phyloP scores from a whole-genome alignment of 306 rosid species.

The Hippophae gyantsensis region DNA sequence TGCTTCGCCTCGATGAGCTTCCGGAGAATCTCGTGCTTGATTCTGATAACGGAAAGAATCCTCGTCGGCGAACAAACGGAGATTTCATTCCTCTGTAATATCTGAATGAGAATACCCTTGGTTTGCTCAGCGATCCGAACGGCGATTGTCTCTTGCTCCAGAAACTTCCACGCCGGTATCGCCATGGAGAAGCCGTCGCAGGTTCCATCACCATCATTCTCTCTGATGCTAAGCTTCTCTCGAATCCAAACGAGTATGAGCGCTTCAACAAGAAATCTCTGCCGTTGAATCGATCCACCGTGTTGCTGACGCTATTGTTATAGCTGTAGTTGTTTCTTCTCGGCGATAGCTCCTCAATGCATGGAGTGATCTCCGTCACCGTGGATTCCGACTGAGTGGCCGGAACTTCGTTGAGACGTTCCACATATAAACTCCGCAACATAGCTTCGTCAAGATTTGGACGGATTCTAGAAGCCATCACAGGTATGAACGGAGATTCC shows the following conservation, averaged over 20 bases:
- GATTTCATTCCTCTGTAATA: slow-evolving; percentile 85
- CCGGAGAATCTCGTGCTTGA: slow-evolving; percentile 69
- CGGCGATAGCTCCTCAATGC: slow-evolving; percentile 50
- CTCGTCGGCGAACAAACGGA: slow-evolving; percentile 69
- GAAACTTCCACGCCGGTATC: slow-evolving; percentile 61
- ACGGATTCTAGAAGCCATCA: slow-evolving; percentile 80
- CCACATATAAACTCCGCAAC: slow-evolving; percentile 36
- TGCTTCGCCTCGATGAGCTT: slow-evolving; percentile 68
- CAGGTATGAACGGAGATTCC: slow-evolving; percentile 70
- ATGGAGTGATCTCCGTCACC: slow-evolving; percentile 53
- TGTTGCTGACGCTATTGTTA: slow-evolving; percentile 2
- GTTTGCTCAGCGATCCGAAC: slow-evolving; percentile 61
- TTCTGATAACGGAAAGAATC: slow-evolving; percentile 72
- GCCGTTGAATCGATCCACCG: slow-evolving; percentile 40
- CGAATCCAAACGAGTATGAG: slow-evolving; percentile 85
- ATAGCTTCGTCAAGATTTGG: slow-evolving; percentile 68
- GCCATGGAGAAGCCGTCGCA: slow-evolving; percentile 69
- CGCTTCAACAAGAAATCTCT: slow-evolving; percentile 67
- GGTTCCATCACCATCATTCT: slow-evolving; percentile 61
- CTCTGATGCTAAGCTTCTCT: slow-evolving; percentile 58
- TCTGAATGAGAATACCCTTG: slow-evolving; percentile 69
- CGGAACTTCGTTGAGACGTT: slow-evolving; percentile 34
- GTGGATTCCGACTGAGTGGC: slow-evolving; percentile 3
- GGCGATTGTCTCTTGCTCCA: slow-evolving; percentile 81
- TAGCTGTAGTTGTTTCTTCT: slow-evolving; percentile 16